These are phyloP conservation scores for Russula sp. DNA, from an alignment of 768 basidiomycete species.

Conservation along the genomic window DNA sequence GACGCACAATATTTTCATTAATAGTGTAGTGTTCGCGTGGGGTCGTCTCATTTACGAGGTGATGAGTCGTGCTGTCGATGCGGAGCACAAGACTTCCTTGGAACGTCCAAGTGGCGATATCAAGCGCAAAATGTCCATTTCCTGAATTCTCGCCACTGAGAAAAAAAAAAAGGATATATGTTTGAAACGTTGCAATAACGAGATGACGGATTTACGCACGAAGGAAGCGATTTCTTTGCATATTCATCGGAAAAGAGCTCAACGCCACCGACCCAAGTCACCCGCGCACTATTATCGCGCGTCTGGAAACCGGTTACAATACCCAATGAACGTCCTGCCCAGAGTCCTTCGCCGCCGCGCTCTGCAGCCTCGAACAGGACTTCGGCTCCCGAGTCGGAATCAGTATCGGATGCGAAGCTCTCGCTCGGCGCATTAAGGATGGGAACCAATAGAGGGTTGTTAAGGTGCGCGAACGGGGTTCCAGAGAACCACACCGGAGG, in stretches of 20 bases:
- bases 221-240: constrained; percentile 57
- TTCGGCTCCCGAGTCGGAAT: constrained; percentile 54
- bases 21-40: constrained; percentile 74
- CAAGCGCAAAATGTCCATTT: constrained; percentile 70
- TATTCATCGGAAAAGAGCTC: constrained; percentile 78
- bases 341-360: constrained; percentile 72
- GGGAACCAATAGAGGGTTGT: constrained; percentile 77
- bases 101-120: constrained; percentile 88
- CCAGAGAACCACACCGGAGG: constrained; percentile 77
- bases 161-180: constrained; percentile 15
- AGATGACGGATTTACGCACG: constrained; percentile 42
- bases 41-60: constrained; percentile 58
- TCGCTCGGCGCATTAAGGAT: constrained; percentile 74
- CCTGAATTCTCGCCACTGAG: constrained; percentile 62
- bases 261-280: constrained; percentile 77
- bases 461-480: constrained; percentile 58
- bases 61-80: constrained; percentile 72
- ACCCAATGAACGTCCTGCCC: constrained; percentile 74
- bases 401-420: constrained; percentile 72
- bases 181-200: background rate
- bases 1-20: constrained; percentile 76
- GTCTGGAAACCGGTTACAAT: constrained; percentile 92
- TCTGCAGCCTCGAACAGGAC: constrained; percentile 67
- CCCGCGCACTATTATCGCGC: constrained; percentile 67
- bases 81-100: constrained; percentile 79